A percentile compares a stretch with the other conserved stretches of the same genome.
These are phyloP conservation scores for Dendrobium nobile DNA, from an alignment of 106 monocot genomes.

Conservation along the genomic window DNA sequence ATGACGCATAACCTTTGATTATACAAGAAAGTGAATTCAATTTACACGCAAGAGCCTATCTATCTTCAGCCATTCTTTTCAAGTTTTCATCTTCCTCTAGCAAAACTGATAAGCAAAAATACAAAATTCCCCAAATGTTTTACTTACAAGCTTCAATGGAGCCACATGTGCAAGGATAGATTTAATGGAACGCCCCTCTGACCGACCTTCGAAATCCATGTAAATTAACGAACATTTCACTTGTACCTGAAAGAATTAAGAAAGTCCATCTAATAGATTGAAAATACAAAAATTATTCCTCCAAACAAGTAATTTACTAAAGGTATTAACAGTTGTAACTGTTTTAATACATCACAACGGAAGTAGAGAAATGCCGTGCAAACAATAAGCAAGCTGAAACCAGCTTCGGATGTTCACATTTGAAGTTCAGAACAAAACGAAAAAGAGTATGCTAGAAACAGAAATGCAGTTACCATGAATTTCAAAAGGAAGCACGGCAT, in stretches of 20 bases:
- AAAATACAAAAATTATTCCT: background rate
- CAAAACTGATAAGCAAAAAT: background rate
- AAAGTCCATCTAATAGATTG: background rate
- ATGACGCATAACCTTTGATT: too few species aligned
- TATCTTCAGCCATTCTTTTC: too few species aligned
- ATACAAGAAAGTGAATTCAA: too few species aligned
- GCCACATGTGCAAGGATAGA: constrained; percentile 88
- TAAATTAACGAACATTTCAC: constrained; percentile 80
- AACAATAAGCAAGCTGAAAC: background rate
- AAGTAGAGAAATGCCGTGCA: background rate
- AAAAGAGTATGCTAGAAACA: background rate
- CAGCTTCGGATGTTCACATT: background rate
- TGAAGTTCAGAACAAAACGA: background rate
- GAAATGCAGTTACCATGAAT: background rate
- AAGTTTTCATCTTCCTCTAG: background rate
- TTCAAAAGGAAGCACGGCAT: background rate
- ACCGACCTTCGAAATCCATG: constrained; percentile 99
- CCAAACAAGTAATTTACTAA: background rate
- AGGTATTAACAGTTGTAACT: background rate
- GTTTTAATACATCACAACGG: background rate
- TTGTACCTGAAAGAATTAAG: constrained; percentile 58
- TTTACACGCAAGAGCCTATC: too few species aligned
- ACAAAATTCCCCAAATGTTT: background rate
- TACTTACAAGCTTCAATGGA: constrained; percentile 85
- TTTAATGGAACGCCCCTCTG: constrained; percentile 96